A percentile compares a stretch with the other conserved stretches of the same genome.
Evolutionary conservation across 768 basidiomycete genomes (phyloP).

Genomic region (Mycena pura): DNA sequence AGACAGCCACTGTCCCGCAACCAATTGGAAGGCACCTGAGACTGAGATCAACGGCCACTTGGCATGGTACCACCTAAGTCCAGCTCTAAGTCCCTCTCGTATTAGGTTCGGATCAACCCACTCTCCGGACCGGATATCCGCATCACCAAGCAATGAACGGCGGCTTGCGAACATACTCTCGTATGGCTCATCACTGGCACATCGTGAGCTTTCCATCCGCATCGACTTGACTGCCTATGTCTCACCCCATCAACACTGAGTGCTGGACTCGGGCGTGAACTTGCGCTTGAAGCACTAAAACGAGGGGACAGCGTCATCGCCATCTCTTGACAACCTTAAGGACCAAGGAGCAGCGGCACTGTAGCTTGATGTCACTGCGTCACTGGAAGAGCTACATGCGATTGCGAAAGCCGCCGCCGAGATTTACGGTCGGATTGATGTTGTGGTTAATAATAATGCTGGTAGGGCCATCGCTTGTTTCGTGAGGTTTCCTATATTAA

Average conservation of each 20-base stretch:
- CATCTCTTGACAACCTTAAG: conserved; percentile 45
- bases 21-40: no score
- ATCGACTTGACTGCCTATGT: no score
- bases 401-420: conserved; percentile 30
- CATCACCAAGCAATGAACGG: no score
- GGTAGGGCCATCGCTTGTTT: no score
- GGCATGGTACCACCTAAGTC: no score
- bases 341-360: conserved; percentile 30
- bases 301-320: conserved; percentile 59
- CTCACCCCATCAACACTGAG: conserved; percentile 33
- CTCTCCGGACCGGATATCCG: no score
- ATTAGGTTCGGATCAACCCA: no score
- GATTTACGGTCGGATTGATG: conserved; percentile 32
- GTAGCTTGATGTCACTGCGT: conserved; percentile 34
- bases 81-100: no score
- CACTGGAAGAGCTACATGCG: conserved; percentile 21
- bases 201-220: conserved; percentile 36
- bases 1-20: no score
- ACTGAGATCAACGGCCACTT: no score
- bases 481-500: not conserved
- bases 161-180: no score
- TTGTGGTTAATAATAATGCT: conserved; percentile 35
- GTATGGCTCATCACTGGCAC: conserved; percentile 42
- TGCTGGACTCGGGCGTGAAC: conserved; percentile 47
- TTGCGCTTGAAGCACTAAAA: conserved; percentile 48